These are phyloP conservation scores for Candida ulmi DNA, from an alignment of 805 yeast species.

Conservation along the genomic window DNA sequence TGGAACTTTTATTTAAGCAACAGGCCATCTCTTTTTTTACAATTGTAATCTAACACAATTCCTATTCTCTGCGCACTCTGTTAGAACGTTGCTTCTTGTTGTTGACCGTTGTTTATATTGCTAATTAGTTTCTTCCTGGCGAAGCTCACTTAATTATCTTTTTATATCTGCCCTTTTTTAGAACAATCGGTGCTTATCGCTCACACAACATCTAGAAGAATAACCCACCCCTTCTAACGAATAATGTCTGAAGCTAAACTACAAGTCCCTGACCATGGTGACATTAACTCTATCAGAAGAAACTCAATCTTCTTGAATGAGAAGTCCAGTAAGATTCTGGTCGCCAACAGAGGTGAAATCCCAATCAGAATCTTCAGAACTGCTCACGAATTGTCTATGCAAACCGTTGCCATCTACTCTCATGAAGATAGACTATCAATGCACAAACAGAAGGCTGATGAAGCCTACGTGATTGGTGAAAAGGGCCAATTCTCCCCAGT, in stretches of 20 bases:
- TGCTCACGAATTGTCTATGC: slow-evolving; percentile 96
- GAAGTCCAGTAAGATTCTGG: slow-evolving; percentile 53
- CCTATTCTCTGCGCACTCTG: not conserved
- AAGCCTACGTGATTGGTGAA: slow-evolving; percentile 86
- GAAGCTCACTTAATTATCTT: too few species aligned
- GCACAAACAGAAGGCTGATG: slow-evolving; percentile 94
- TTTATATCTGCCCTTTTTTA: too few species aligned
- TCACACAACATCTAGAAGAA: too few species aligned
- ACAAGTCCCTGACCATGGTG: slow-evolving; percentile 18
- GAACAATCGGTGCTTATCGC: too few species aligned
- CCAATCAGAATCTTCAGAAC: slow-evolving; percentile 90
- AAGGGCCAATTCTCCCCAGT: slow-evolving; percentile 91
- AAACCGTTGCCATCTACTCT: slow-evolving; percentile 93
- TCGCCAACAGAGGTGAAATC: slow-evolving; percentile 82
- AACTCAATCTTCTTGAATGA: slow-evolving; percentile 34
- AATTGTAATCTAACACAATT: too few species aligned
- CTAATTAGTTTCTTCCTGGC: too few species aligned
- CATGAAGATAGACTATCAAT: slow-evolving; percentile 92
- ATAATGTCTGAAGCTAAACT: slow-evolving; percentile 9
- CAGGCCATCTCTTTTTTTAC: too few species aligned
- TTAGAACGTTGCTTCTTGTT: too few species aligned
- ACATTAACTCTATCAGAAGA: slow-evolving; percentile 31
- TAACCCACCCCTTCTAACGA: not conserved
- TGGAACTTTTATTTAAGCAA: too few species aligned
- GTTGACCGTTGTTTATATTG: too few species aligned